Base-by-base conservation (phyloP, 352 stramenopile species). In the Pythium vanterpoolii region DNA sequence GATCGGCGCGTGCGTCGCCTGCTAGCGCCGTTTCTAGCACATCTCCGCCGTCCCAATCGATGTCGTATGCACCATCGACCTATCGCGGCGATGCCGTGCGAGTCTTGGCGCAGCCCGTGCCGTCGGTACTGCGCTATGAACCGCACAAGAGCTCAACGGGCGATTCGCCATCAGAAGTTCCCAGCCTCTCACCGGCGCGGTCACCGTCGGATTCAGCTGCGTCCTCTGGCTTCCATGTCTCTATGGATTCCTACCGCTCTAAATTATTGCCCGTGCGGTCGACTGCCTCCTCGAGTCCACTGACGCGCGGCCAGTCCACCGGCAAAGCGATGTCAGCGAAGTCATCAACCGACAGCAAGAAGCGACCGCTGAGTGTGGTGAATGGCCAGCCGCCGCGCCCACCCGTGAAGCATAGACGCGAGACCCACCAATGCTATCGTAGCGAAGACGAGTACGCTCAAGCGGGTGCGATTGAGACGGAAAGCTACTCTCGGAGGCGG, bases 201-300 rank as follows among this genome's bases (percentile, higher is more conserved):
- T 57, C 50, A 16, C 50, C 26, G 19, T 48, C 38, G 24, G 38
- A 48, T 6, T 57, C 50, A 16, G 45, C 38, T 5, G 50, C 13
- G 33, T 57, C 50, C 1, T 48, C 50, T 16, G 36, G 24, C 26
- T 54, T 31, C n/a, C 30, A 13, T 43, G 30, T 3, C 8, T 54
- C 47, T 9, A 30, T 19, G 9, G 18, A 3, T 0, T 57, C 50
- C 23, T 40, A 43, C 19, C 21, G 50, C 24, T 57, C 50, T 1
- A 26, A 14, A 9, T 14, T 42, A 31, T 42, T 16, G 1, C 43
- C 47, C 13, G 28, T 13, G 47, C 18, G 9, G 5, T 43, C 30
- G 18, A 40, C 26, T 18, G 16, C 2, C 3, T 51, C 45, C 1
- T 51, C 45, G 3, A 51, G 36, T 21, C 34, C 23, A 40, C 23